These are phyloP conservation scores for Phytophthora fragariaefolia DNA, from an alignment of 352 stramenopile genomes.

Conservation along the genomic window DNA sequence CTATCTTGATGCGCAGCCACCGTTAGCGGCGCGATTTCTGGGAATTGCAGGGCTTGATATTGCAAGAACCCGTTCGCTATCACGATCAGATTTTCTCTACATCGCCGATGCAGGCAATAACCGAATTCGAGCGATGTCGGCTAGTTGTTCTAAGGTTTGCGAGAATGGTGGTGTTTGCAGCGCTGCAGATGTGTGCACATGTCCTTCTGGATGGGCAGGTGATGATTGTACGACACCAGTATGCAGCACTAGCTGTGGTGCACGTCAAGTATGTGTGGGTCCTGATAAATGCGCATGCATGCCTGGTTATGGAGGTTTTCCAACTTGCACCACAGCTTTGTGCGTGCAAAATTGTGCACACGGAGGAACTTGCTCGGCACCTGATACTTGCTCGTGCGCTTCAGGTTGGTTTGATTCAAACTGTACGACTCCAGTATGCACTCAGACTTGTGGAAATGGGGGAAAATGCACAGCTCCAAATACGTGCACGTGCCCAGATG, in stretches of 20 bases:
- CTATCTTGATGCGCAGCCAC: conserved; percentile 83
- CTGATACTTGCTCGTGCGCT: conserved; percentile 93
- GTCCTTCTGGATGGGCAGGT: conserved; percentile 88
- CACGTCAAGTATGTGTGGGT: conserved; percentile 90
- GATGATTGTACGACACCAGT: conserved; percentile 89
- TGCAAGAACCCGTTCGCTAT: conserved; percentile 39
- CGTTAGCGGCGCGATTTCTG: conserved; percentile 78
- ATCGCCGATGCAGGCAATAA: conserved; percentile 95
- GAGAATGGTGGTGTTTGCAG: conserved; percentile 95
- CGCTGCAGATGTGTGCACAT: conserved; percentile 88
- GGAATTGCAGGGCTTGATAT: conserved; percentile 44
- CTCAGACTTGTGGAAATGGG: conserved; percentile 96
- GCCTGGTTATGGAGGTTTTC: conserved; percentile 88
- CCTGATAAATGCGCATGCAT: conserved; percentile 93
- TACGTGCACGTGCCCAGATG: conserved; percentile 87
- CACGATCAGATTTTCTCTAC: conserved; percentile 74
- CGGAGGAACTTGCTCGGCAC: conserved; percentile 87
- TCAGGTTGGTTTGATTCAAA: conserved; percentile 96
- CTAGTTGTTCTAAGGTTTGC: conserved; percentile 92
- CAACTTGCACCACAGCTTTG: conserved; percentile 73
- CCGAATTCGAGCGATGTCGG: conserved; percentile 90
- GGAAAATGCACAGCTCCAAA: conserved; percentile 95
- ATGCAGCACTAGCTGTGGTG: conserved; percentile 55
- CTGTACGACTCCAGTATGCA: conserved; percentile 96
- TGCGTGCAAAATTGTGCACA: conserved; percentile 94